Evolutionary conservation across 2,329 filamentous ascomycete genomes (phyloP).

Genomic region (Fusarium palustre): DNA sequence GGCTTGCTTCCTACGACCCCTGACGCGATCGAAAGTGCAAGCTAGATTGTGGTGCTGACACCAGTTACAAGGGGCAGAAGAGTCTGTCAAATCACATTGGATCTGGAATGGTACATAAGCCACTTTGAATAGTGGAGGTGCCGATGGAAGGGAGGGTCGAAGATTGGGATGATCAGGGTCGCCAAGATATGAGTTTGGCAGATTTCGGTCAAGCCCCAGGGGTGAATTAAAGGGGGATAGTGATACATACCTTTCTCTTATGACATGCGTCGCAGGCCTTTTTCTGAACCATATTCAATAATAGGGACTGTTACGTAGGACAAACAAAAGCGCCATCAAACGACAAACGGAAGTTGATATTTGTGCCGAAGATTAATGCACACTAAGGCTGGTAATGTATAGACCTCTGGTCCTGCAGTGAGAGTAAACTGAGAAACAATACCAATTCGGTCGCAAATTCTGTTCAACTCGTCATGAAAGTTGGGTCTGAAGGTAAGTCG

Average conservation of each 20-base stretch:
- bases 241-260: constrained; percentile 41
- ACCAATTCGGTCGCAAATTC: background rate
- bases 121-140: background rate
- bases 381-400: background rate
- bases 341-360: background rate
- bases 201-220: background rate
- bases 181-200: constrained; percentile 15
- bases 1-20: constrained; percentile 39
- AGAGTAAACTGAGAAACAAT: background rate
- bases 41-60: constrained; percentile 41
- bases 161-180: background rate
- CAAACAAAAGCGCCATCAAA: background rate
- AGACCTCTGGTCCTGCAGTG: background rate
- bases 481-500: constrained; percentile 5
- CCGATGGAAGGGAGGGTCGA: background rate
- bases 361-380: background rate
- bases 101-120: constrained; percentile 30
- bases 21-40: constrained; percentile 44
- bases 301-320: background rate
- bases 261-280: constrained; percentile 43
- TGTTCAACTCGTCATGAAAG: background rate
- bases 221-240: background rate
- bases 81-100: constrained; percentile 35
- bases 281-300: constrained; percentile 27
- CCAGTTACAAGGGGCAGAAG: constrained; percentile 38